Evolutionary conservation across 2,329 filamentous ascomycete species (phyloP), one percentile per base, ranked within the genome.

Genomic region (Madurella mycetomatis): DNA sequence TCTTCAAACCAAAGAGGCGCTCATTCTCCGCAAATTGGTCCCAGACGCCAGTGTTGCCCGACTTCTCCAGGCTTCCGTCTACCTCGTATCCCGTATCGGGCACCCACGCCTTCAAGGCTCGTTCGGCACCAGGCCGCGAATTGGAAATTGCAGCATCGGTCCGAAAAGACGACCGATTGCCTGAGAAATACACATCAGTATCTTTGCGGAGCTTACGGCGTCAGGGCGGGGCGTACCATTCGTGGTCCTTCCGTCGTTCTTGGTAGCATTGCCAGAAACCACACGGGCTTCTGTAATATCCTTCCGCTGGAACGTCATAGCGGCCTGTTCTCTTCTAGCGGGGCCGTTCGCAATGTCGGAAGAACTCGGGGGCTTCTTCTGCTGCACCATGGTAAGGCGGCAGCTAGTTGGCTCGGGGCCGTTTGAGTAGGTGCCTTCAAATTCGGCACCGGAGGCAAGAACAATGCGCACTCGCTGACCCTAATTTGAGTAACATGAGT

Each of bases 21-120:
- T 95, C 89, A 66, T 97, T 97, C 59, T 82, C 86, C 54, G 89
- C 88, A 66, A 99, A 99, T 70, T 99, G 94, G 69, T 99, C 92
- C 94, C 94, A 99, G 9, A 73, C 76, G 7, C 73, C 75, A 15
- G 71, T 66, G 49, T 68, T 71, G n/a, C 68, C 63, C 2, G 77
- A 64, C 48, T 75, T 82, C 64, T 94, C 90, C 19, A 96, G 77
- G 46, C 87, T 86, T 60, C 88, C 78, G 65, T 92, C 86, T 41
- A 82, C 70, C 30, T 80, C 79, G 58, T 86, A 84, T 4, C 76
- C 70, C 15, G 79, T 70, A 60, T 85, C 85, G 7, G 89, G 84
- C 52, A 91, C 83, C 91, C 92, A 97, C 63, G 81, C 85, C 67
- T 96, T 85, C 41, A 97, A 77, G 49, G 83, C 77, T 56, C 91